These are phyloP conservation scores for Coemansia sp. DNA, from an alignment of 192 early-diverging fungal genomes.

Conservation along the genomic window DNA sequence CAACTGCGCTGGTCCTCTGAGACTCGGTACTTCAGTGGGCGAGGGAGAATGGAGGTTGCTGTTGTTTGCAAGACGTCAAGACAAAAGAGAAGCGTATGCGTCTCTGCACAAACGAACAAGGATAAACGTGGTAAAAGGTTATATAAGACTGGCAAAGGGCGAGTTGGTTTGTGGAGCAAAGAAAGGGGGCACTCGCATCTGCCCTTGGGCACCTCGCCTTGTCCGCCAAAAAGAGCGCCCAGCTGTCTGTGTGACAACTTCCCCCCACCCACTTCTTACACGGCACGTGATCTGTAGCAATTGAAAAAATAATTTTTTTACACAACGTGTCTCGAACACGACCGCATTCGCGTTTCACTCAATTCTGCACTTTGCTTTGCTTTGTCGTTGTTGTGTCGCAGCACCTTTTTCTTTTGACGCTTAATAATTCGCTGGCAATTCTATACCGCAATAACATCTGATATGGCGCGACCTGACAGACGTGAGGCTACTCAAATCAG, in stretches of 20 bases:
- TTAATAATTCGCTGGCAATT: neutral
- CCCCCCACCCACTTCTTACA: neutral
- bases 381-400: no score
- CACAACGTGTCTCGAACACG: neutral
- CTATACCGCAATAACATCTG: neutral
- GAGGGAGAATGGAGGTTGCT: neutral
- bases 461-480: conserved; percentile 55
- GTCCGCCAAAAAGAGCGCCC: neutral
- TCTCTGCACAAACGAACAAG: neutral
- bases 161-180: neutral
- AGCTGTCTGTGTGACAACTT: no score
- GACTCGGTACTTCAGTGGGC: neutral
- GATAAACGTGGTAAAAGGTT: neutral
- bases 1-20: neutral
- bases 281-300: neutral
- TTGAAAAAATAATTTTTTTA: neutral
- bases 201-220: neutral
- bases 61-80: neutral
- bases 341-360: neutral
- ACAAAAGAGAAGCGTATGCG: neutral
- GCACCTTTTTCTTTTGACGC: neutral
- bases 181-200: neutral
- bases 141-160: neutral
- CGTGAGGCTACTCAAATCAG: conserved; percentile 63
- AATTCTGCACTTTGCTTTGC: neutral